Percentiles rank a stretch among this genome's conserved stretches.
These are phyloP conservation scores for Malassezia cuniculi DNA, from an alignment of 1,284 basidiomycete species.

Conservation along the genomic window DNA sequence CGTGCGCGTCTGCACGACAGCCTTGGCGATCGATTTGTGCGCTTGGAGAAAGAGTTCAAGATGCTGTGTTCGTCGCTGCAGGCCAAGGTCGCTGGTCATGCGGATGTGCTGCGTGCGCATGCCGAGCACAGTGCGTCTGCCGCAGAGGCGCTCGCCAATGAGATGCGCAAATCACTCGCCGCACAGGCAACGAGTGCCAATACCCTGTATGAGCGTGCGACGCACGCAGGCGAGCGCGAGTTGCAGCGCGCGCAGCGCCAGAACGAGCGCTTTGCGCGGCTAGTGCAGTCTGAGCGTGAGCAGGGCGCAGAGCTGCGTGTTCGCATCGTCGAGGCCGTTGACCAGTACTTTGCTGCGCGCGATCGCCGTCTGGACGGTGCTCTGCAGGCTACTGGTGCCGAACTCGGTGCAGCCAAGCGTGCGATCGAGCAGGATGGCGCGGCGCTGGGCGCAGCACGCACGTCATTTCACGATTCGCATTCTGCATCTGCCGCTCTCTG, in stretches of 20 bases:
- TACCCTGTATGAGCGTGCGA: constrained; percentile 1
- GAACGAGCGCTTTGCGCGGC: background rate
- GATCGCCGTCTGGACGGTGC: background rate
- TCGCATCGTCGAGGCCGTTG: background rate
- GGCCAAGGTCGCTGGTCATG: background rate
- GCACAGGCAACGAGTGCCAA: background rate
- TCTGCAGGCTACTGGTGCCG: background rate
- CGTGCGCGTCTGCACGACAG: no score
- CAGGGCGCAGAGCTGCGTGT: constrained; percentile 1
- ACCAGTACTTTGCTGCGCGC: constrained; percentile 5
- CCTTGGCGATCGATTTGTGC: no score
- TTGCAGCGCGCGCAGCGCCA: background rate
- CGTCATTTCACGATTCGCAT: no score
- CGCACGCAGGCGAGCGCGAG: background rate
- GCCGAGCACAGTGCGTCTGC: no score
- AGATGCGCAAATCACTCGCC: background rate
- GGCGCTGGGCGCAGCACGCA: background rate
- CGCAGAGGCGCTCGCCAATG: background rate
- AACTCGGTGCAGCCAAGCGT: background rate
- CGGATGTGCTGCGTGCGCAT: background rate
- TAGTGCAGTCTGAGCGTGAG: background rate
- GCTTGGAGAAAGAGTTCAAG: no score
- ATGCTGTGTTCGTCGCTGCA: no score
- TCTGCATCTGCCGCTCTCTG: no score
- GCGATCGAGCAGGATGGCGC: background rate